Evolutionary conservation across 768 basidiomycete species (phyloP).

Genomic region (Suillus clintonianus): DNA sequence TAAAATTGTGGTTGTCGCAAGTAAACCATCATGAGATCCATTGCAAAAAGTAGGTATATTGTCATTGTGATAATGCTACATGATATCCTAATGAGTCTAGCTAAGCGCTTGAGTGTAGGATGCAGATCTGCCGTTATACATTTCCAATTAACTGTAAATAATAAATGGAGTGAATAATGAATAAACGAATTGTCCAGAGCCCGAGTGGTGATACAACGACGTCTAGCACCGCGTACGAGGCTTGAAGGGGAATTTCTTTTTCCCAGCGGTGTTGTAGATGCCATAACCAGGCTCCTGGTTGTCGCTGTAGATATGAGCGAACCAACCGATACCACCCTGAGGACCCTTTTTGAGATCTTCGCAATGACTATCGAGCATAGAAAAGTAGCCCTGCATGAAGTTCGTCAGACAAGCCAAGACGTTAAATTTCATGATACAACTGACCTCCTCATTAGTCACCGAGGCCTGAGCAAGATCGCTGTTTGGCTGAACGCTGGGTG

Average conservation of each 20-base stretch:
- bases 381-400: slow-evolving; percentile 59
- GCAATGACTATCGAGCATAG: slow-evolving; percentile 65
- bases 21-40: too few species aligned
- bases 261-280: slow-evolving; percentile 51
- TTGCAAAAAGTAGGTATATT: not conserved
- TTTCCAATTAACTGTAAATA: not conserved
- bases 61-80: not conserved
- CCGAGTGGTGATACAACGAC: not conserved
- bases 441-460: slow-evolving; percentile 61
- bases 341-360: slow-evolving; percentile 55
- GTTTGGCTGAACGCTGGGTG: slow-evolving; percentile 62
- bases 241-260: slow-evolving; percentile 63
- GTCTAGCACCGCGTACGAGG: slow-evolving; percentile 61
- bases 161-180: not conserved
- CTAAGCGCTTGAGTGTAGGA: not conserved
- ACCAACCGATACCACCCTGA: slow-evolving; percentile 77
- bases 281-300: slow-evolving; percentile 69
- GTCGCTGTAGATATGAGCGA: slow-evolving; percentile 79
- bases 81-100: not conserved
- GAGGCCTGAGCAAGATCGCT: slow-evolving; percentile 60
- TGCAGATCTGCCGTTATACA: not conserved
- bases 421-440: slow-evolving; percentile 13
- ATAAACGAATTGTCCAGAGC: not conserved
- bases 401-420: not conserved
- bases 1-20: not conserved